A percentile compares a stretch with the other conserved stretches of the same genome.
phyloP scores from a whole-genome alignment of 1,284 basidiomycete species.

The Pyrrhoderma noxium region DNA sequence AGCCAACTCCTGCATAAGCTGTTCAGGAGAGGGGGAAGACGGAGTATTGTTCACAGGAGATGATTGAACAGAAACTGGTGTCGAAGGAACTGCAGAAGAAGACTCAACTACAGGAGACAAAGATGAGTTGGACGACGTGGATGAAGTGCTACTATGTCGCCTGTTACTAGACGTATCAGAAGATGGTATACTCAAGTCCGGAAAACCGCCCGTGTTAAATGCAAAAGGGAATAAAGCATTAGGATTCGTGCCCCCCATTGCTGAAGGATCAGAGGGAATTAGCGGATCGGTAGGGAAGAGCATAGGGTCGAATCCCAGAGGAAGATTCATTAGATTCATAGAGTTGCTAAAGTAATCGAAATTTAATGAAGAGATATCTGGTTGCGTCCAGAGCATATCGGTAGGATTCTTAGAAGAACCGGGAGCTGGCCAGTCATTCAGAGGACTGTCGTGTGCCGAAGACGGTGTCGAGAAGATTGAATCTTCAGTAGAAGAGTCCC shows the following conservation, averaged over 20 bases:
- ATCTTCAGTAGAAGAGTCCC: slow-evolving; percentile 15
- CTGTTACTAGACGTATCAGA: background rate
- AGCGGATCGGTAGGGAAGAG: slow-evolving; percentile 4
- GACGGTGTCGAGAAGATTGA: slow-evolving; percentile 12
- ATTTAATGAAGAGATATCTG: slow-evolving; percentile 9
- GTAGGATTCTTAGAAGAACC: background rate
- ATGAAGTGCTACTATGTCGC: slow-evolving; percentile 2
- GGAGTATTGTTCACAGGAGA: background rate
- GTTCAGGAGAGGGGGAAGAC: slow-evolving; percentile 3
- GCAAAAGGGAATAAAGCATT: background rate
- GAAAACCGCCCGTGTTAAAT: no score
- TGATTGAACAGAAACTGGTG: background rate
- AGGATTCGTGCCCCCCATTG: background rate
- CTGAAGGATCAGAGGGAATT: background rate
- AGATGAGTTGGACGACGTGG: background rate
- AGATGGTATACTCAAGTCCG: background rate
- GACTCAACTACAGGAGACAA: background rate
- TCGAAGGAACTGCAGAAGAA: background rate
- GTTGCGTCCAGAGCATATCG: slow-evolving; percentile 1
- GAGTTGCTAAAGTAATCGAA: slow-evolving; percentile 3
- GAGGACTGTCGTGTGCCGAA: slow-evolving; percentile 12
- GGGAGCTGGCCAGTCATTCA: slow-evolving; percentile 1
- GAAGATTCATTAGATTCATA: slow-evolving; percentile 1
- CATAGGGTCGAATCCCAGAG: slow-evolving; percentile 2
- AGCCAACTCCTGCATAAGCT: slow-evolving; percentile 14